Percentiles rank a stretch among this genome's conserved stretches.
Conservation (phyloP, 179 eudicot genomes). For the Corrigiola litoralis region DNA sequence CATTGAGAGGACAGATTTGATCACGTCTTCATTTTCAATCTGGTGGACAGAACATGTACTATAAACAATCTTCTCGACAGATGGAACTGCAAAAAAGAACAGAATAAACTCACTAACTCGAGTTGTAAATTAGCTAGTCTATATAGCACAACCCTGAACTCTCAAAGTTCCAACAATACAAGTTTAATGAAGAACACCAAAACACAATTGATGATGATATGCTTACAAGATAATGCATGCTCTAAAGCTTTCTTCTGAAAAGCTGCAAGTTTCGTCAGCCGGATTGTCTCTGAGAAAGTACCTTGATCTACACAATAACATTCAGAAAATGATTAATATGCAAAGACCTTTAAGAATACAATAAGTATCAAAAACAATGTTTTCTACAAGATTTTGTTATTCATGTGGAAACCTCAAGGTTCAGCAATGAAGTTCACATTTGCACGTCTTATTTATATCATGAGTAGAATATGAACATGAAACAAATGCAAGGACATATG, state of each 20-base stretch:
- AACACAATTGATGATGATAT: not conserved
- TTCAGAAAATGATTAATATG: not conserved
- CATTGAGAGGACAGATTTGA: constrained; percentile 57
- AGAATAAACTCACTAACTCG: not conserved
- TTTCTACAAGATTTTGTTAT: too few species aligned
- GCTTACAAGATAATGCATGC: constrained; percentile 92
- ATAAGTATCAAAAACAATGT: too few species aligned
- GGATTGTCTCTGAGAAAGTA: constrained; percentile 33
- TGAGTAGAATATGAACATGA: too few species aligned
- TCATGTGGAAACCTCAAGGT: too few species aligned
- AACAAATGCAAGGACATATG: too few species aligned
- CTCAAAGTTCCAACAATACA: too few species aligned
- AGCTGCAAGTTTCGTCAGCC: constrained; percentile 73
- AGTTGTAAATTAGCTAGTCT: not conserved
- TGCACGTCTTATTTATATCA: too few species aligned
- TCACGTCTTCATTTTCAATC: constrained; percentile 91
- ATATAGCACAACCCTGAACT: too few species aligned
- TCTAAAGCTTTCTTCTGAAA: constrained; percentile 82
- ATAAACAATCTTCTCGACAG: constrained; percentile 86
- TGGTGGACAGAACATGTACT: constrained; percentile 95
- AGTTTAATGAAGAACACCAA: too few species aligned
- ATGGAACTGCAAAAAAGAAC: constrained; percentile 57
- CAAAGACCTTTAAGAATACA: too few species aligned
- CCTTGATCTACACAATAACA: constrained; percentile 28
- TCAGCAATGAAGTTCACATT: too few species aligned